Evolutionary conservation across 2,329 filamentous ascomycete genomes (phyloP), one percentile per base, ranked within the genome.

Genomic region (Trichoderma harzianum): DNA sequence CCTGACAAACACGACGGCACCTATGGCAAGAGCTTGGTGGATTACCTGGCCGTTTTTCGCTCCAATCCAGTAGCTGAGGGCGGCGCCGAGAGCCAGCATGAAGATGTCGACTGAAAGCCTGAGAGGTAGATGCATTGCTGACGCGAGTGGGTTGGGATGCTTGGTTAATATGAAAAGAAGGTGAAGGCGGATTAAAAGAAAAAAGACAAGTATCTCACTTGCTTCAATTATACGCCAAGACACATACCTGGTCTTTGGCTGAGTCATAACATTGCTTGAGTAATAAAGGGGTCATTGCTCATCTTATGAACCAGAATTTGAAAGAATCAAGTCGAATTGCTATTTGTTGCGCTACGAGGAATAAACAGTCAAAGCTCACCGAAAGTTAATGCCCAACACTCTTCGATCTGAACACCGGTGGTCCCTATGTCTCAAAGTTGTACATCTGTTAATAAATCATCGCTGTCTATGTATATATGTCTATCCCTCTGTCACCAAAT

Each of bases 391-490:
- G 18, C 43, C 4, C 10, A n/a, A 5, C 0, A 5, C 8, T 47
- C 10, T 1, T n/a, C 43, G 3, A 47, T 21, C 8, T 0, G 5
- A n/a, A 24, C 2, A 21, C 43, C 2, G 0, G 1, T 21, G 18
- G 24, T 51, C 10, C 1, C 1, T 1, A 12, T 24, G 47, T 53
- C 47, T 53, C 47, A 53, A 24, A 53, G 2, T 24, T 14, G 5
- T 11, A 24, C 24, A 1, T 53, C 47, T 53, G 14, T 14, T 3
- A 53, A 53, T 53, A 53, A 53, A 53, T 53, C 47, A 53, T 53
- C 47, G 47, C 47, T 53, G 11, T 24, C 47, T 51, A 51, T 7
- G 8, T 47, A 12, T 24, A 24, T 51, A 11, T n/a, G 2, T 21
- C 39, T 7, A 21, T 24, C 62, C 43, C n/a, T 65, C 28, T 64